These are phyloP conservation scores for Alternaria solani DNA, from an alignment of 2,329 filamentous ascomycete genomes.

Conservation along the genomic window DNA sequence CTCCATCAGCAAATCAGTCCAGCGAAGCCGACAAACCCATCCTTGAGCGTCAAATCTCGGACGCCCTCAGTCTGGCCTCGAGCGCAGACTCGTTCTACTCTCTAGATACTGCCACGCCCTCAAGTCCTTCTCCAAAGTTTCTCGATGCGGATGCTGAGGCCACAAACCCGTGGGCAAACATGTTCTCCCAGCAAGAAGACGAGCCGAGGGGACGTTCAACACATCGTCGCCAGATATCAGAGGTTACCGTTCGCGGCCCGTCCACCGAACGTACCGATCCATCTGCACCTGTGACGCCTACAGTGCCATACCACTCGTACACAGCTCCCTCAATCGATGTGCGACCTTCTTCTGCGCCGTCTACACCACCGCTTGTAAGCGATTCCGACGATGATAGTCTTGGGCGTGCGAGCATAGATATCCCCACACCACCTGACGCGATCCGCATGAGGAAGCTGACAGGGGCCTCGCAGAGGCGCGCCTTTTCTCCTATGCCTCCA, in stretches of 20 bases:
- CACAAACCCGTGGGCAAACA: constrained; percentile 40
- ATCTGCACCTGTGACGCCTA: constrained; percentile 33
- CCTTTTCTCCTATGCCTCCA: constrained; percentile 72
- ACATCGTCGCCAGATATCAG: constrained; percentile 49
- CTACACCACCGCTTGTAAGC: constrained; percentile 56
- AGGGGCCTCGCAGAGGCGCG: constrained; percentile 65
- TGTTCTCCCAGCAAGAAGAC: constrained; percentile 17
- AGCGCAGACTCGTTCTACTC: constrained; percentile 52
- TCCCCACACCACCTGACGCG: constrained; percentile 51
- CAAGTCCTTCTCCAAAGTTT: constrained; percentile 42
- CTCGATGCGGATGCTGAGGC: constrained; percentile 41
- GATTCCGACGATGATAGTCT: constrained; percentile 56
- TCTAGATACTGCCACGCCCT: constrained; percentile 31
- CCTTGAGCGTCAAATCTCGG: constrained; percentile 36
- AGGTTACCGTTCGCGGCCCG: constrained; percentile 44
- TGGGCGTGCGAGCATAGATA: constrained; percentile 49
- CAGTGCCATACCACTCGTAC: constrained; percentile 25
- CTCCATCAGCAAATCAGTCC: constrained; percentile 11
- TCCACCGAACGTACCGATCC: constrained; percentile 26
- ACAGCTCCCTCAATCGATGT: constrained; percentile 31
- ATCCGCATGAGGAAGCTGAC: constrained; percentile 53
- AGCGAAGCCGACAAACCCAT: constrained; percentile 16
- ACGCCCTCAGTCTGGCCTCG: constrained; percentile 45
- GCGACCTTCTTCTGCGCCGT: constrained; percentile 46
- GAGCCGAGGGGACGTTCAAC: constrained; percentile 38